Evolutionary conservation across 2,329 filamentous ascomycete species (phyloP).

Genomic region (Venturiaceae sp.): DNA sequence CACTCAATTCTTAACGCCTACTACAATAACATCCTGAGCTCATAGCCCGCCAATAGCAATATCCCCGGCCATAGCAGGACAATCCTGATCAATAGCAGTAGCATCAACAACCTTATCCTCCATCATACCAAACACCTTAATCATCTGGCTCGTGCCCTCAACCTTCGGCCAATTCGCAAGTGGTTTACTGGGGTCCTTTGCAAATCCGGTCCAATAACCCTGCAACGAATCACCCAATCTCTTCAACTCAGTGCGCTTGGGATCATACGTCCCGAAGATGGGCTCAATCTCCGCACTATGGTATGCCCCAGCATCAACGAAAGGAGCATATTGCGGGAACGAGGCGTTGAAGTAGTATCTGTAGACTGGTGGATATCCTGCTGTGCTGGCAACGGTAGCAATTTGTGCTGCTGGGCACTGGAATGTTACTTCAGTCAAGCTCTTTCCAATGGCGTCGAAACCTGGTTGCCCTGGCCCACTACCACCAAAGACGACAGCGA

Average conservation of each 20-base stretch:
- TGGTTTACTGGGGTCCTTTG: neutral
- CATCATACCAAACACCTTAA: neutral
- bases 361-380: constrained; percentile 15
- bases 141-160: neutral
- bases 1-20: no score
- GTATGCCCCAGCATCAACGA: constrained; percentile 19
- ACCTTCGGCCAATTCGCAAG: neutral
- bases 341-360: constrained; percentile 21
- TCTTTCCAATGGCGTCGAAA: constrained; percentile 7
- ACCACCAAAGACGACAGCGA: constrained; percentile 5
- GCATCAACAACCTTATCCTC: neutral
- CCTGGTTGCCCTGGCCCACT: neutral
- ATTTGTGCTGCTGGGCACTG: constrained; percentile 13
- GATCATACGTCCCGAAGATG: constrained; percentile 6
- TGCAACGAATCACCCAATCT: constrained; percentile 1
- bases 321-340: constrained; percentile 17
- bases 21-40: neutral
- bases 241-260: neutral
- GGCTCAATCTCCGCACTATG: constrained; percentile 21
- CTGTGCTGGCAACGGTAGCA: constrained; percentile 11
- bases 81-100: neutral
- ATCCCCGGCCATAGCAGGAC: neutral
- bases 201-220: constrained; percentile 4
- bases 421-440: constrained; percentile 13
- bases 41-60: neutral